Evolutionary conservation across 345 rosid genomes (phyloP), one percentile per base, ranked within the genome.

Genomic region (Acer yangbiense): DNA sequence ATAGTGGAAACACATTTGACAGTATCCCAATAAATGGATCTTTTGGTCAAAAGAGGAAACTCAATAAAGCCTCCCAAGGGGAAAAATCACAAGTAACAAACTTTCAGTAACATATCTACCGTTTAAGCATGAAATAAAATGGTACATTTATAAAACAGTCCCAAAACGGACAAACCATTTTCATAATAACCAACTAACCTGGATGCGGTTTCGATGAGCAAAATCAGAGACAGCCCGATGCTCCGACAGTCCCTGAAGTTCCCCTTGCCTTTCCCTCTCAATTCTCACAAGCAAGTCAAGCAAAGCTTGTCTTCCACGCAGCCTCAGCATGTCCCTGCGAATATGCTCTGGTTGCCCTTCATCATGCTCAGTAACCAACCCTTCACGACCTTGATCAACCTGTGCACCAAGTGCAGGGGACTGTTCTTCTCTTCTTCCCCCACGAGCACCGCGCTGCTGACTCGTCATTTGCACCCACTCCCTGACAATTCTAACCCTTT

Each of bases 221-320:
- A 97, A 97, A 86, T 93, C 98, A 58, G 98, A 94, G 73, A 94
- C 99, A 77, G 99, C 96, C 27, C 98, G 94, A 81, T 94, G 98
- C 87, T 94, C 99, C 88, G 87, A 81, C 88, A 97, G 83, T 66
- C 91, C 94, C 87, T 94, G 89, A 79, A 97, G 93, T 82, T 97
- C 98, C 81, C 88, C 77, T 65, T 89, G 98, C 77, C 99, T 89
- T 83, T 97, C 98, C 79, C 98, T 82, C 82, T 93, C 99, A 71
- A 88, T 86, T 82, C 97, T 93, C 87, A 85, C 82, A 77, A 97
- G 98, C 83, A 97, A 86, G 80, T 97, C 98, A 74, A 91, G 71
- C 46, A 94, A 29, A 35, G 96, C 99, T 79, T 94, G 99, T 84
- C 99, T 89, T 78, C 99, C 99, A 46, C 93, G 96, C 80, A 97